Evolutionary conservation across 2,329 filamentous ascomycete species (phyloP), one percentile per base, ranked within the genome.

Genomic region (Phoma herbarum): DNA sequence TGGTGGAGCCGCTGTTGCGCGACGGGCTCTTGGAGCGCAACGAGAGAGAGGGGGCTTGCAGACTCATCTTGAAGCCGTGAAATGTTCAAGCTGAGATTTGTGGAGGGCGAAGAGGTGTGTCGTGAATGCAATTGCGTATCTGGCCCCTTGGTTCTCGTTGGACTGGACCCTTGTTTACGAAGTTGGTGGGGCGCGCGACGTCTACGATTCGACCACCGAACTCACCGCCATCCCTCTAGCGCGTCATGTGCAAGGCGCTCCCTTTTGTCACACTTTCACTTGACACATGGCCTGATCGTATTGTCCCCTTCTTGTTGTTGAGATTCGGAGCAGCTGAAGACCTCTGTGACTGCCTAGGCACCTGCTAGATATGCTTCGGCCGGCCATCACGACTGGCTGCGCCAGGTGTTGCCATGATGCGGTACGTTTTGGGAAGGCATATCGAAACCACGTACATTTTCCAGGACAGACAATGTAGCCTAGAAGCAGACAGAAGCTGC

Each of bases 1-100:
- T 98, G 77, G 93, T 97, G 65, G 88, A 85, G 64, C 72, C 71
- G 33, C 69, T 68, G 37, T 69, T 63, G 25, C 68, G 69, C 42
- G 74, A 71, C 46, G 57, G 57, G 57, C 57, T 59, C 66, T 75
- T 76, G 61, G 74, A 66, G 63, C 75, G 67, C 61, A 71, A 52
- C 48, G 73, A 67, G 57, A 77, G 73, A 22, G 74, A 76, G 28
- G 74, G 75, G 18, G 71, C 74, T 52, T 77, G 75, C 31, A 76
- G 68, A 65, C 75, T 76, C 74, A 76, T 77, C 37, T 47, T 70
- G 65, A 52, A 22, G 14, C 12, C 22, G 18, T 31, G 37, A 44
- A 22, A 39, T 25, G n/a, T 55, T 33, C 33, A 48, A 42, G 41
- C 7, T 20, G 33, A 31, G 31, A 10, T 33, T 4, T 51, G 37